Percentiles rank a stretch among this genome's conserved stretches.
Evolutionary conservation across 1,284 basidiomycete genomes (phyloP).

Genomic region (Malassezia sympodialis): DNA sequence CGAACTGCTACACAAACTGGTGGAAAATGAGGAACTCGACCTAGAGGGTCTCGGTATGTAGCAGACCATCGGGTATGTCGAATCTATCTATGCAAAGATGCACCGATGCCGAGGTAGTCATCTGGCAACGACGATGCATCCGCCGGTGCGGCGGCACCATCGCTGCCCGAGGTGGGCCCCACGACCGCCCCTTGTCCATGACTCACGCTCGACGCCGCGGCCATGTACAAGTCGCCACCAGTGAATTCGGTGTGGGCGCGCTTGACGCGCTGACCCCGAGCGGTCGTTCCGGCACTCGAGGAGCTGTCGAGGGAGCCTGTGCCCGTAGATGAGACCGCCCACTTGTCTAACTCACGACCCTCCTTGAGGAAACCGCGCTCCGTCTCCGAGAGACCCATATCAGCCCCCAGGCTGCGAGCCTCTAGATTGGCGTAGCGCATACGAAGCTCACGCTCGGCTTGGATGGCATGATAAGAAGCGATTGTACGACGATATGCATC

Average conservation of each 20-base stretch:
- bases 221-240: conserved; percentile 11
- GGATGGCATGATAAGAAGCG: conserved; percentile 29
- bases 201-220: background rate
- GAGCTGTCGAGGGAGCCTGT: background rate
- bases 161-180: background rate
- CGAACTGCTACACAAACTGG: conserved; percentile 33
- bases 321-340: conserved; percentile 27
- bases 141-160: background rate
- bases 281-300: background rate
- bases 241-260: conserved; percentile 2
- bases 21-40: conserved; percentile 40
- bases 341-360: conserved; percentile 28
- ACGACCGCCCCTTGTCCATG: background rate
- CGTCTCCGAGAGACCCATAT: conserved; percentile 53
- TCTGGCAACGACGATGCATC: conserved; percentile 1
- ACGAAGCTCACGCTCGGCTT: conserved; percentile 62
- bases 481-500: conserved; percentile 60
- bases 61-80: conserved; percentile 6
- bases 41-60: conserved; percentile 21
- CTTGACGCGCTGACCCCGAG: conserved; percentile 7
- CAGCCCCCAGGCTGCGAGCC: conserved; percentile 67
- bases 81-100: background rate
- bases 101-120: conserved; percentile 12
- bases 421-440: conserved; percentile 67
- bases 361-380: conserved; percentile 37